Evolutionary conservation across 1,284 basidiomycete species (phyloP).

Genomic region (Polyporus tsugae): DNA sequence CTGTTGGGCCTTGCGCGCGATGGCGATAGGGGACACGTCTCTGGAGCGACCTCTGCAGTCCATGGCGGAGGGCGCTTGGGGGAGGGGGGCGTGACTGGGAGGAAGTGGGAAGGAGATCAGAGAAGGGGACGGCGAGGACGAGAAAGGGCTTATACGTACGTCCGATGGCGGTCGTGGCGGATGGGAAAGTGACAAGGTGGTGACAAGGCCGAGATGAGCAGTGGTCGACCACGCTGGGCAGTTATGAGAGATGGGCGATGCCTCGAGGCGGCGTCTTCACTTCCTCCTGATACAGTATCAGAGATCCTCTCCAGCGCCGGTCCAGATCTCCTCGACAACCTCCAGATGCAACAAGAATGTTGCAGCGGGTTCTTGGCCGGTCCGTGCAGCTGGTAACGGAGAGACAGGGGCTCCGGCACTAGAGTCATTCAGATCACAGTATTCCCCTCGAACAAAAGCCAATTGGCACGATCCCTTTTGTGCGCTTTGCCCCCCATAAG

Average conservation of each 20-base stretch:
- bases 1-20: conserved; percentile 30
- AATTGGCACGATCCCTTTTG: conserved; percentile 16
- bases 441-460: background rate
- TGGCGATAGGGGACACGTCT: conserved; percentile 39
- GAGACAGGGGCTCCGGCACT: background rate
- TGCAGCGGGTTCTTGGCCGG: background rate
- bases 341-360: background rate
- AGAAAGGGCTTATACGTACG: conserved; percentile 36
- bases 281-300: conserved; percentile 11
- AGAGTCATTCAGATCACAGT: background rate
- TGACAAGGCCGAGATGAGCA: background rate
- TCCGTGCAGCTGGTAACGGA: background rate
- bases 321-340: too few species aligned
- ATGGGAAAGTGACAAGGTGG: conserved; percentile 21
- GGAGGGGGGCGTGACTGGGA: conserved; percentile 27
- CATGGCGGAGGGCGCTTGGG: conserved; percentile 33
- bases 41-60: conserved; percentile 39
- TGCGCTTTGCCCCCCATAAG: conserved; percentile 8
- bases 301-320: background rate
- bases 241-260: conserved; percentile 30
- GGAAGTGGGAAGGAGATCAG: conserved; percentile 29
- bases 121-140: conserved; percentile 34
- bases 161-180: conserved; percentile 18
- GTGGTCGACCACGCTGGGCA: conserved; percentile 24
- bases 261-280: conserved; percentile 36